Conservation (phyloP, 2,329 filamentous ascomycete species). For the Aspergillus caelatus region DNA sequence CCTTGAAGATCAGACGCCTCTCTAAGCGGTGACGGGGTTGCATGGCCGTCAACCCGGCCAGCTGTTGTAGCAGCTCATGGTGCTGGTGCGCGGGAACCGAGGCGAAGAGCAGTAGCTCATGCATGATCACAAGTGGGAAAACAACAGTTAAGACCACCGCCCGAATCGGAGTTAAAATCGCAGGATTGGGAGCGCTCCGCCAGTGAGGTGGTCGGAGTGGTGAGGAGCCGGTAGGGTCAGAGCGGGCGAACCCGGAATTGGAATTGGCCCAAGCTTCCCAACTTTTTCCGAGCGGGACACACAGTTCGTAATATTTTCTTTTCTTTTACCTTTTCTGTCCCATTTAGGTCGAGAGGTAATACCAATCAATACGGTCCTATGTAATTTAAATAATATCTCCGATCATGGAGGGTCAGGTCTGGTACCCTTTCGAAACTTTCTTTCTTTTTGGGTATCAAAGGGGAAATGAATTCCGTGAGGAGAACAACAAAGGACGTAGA, state of each 20-base stretch:
- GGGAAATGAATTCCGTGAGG: background rate
- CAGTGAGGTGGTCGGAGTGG: constrained; percentile 12
- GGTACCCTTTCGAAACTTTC: too few relatives aligned
- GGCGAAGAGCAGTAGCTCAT: constrained; percentile 65
- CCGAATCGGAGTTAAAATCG: constrained; percentile 4
- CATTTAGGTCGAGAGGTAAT: background rate
- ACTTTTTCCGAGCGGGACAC: constrained; percentile 6
- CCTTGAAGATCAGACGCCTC: constrained; percentile 62
- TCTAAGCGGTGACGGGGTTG: constrained; percentile 59
- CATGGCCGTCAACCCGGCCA: constrained; percentile 64
- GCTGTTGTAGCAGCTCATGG: constrained; percentile 62
- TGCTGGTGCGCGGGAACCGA: constrained; percentile 60
- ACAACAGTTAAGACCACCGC: background rate
- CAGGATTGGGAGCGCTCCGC: background rate
- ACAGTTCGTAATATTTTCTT: background rate
- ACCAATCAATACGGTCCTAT: background rate
- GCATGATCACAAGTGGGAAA: constrained; percentile 48
- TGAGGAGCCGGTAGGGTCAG: constrained; percentile 14
- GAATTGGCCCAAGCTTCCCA: constrained; percentile 7
- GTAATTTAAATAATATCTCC: background rate
- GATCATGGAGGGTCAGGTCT: too few relatives aligned
- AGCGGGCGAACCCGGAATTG: constrained; percentile 21
- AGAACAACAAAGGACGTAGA: background rate
- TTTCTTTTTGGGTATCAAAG: background rate
- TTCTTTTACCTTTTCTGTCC: background rate